phyloP scores from a whole-genome alignment of 2,329 filamentous ascomycete species.

The Xylariaceae sp. region DNA sequence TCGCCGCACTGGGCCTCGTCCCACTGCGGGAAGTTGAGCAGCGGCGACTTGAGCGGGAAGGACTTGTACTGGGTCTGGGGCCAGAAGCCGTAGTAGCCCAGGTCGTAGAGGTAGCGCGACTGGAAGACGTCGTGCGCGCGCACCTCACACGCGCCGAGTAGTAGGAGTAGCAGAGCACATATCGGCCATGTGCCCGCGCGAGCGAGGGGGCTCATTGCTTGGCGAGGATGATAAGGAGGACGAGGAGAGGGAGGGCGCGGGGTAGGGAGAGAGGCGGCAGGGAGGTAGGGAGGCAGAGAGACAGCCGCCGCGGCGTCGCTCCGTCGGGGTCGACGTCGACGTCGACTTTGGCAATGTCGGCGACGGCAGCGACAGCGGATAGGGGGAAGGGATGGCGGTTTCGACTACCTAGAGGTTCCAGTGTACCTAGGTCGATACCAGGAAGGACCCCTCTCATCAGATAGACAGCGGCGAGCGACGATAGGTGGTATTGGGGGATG shows the following conservation, averaged over 20 bases:
- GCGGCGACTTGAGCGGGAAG: conserved; percentile 6
- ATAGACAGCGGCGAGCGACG: too few relatives aligned
- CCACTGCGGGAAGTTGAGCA: conserved; percentile 9
- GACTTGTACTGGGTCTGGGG: conserved; percentile 11
- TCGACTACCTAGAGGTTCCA: too few relatives aligned
- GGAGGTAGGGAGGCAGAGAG: background rate
- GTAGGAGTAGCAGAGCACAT: background rate
- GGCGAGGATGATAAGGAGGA: background rate
- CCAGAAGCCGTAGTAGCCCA: conserved; percentile 6
- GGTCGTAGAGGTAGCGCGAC: background rate
- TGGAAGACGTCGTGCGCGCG: background rate
- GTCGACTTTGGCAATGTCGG: too few relatives aligned
- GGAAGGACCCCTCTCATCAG: too few relatives aligned
- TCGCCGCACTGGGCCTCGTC: conserved; percentile 8
- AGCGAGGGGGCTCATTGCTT: too few relatives aligned
- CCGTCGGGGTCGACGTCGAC: too few relatives aligned
- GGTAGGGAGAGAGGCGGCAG: background rate
- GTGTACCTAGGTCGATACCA: too few relatives aligned
- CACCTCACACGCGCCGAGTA: background rate
- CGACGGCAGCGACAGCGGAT: too few relatives aligned
- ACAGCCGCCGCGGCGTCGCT: too few relatives aligned
- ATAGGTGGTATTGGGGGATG: too few relatives aligned
- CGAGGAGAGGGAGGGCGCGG: background rate
- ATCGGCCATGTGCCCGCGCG: too few relatives aligned
- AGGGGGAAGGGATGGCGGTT: too few relatives aligned